A percentile compares a stretch with the other conserved stretches of the same genome.
These are phyloP conservation scores for Lasiosphaeria hispida DNA, from an alignment of 495 filamentous ascomycete genomes.

Conservation along the genomic window DNA sequence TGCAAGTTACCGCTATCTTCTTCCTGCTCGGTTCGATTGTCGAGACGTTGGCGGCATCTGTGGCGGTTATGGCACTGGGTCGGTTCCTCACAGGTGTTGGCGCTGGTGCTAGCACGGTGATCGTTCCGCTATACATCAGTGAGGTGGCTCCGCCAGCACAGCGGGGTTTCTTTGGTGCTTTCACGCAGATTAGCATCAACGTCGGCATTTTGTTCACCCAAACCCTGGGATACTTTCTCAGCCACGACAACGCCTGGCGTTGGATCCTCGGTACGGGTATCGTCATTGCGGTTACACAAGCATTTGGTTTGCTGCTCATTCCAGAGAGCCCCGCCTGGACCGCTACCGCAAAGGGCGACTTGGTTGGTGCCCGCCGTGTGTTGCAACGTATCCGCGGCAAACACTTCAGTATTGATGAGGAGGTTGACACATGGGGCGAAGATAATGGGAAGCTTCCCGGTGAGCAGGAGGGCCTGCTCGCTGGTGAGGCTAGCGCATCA, in stretches of 20 bases:
- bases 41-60: constrained; percentile 67
- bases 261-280: constrained; percentile 76
- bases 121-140: constrained; percentile 94
- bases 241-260: constrained; percentile 73
- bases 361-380: constrained; percentile 57
- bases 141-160: constrained; percentile 78
- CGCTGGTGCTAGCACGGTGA: constrained; percentile 81
- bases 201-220: constrained; percentile 87
- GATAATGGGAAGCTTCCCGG: constrained; percentile 31
- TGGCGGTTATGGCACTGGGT: constrained; percentile 65
- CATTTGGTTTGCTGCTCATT: constrained; percentile 63
- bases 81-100: constrained; percentile 79
- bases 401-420: constrained; percentile 66
- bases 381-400: constrained; percentile 73
- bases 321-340: constrained; percentile 88
- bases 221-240: constrained; percentile 80
- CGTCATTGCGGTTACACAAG: constrained; percentile 62
- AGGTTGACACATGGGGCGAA: constrained; percentile 63
- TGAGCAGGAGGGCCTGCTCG: constrained; percentile 51
- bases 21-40: constrained; percentile 73
- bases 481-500: constrained; percentile 21
- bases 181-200: constrained; percentile 93
- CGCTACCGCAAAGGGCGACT: constrained; percentile 60
- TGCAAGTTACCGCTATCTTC: constrained; percentile 70
- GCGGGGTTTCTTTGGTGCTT: constrained; percentile 82